Base-by-base conservation (phyloP, 164 flowering plant species). In the Berberis vulgaris region DNA sequence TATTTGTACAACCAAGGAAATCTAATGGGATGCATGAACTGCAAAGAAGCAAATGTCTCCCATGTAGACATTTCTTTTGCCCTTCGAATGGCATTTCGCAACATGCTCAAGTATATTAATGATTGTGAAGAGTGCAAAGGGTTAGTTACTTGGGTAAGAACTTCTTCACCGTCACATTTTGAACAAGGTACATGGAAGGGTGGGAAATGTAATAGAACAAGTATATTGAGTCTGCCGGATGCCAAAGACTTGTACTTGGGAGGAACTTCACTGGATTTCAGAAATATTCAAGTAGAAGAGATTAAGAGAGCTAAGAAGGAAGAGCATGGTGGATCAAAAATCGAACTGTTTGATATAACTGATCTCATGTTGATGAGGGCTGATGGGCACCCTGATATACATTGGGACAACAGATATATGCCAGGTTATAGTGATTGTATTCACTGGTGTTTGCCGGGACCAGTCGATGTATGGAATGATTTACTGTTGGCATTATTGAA, bases 381-480 rank as follows among this genome's bases (percentile, higher is more conserved):
- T 7, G 98, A 93, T 71, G 96, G 96, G 26, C 98, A 93, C 49
- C 98, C 98, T 4, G 85, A 82, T 1, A 49, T 49, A 1, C 66
- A 80, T 62, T 86, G 94, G 98, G 82, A 80, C 38, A 85, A 87
- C 59, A 64, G 77, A 12, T 75, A 86, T 83, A 84, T 77, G 85
- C 77, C 72, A 43, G 97, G 94, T 11, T 83, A 65, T 13, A 83
- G 72, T 62, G 97, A 90, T 60, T 90, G 98, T 49, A 73, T 83
- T 3, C 98, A 92, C 45, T 89, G 98, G 98, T 89, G 98, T 73
- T 45, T 92, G 80, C 98, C 96, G 0, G 98, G 96, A n/a, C 96
- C 96, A 0, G 68, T 89, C 26, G 98, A 93, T 65, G 66, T 69
- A 0, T 93, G 98, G 98, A 89, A 78, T 65, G 88, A 89, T 52